These are phyloP conservation scores for Lyophyllum atratum DNA, from an alignment of 768 basidiomycete species.

Conservation along the genomic window DNA sequence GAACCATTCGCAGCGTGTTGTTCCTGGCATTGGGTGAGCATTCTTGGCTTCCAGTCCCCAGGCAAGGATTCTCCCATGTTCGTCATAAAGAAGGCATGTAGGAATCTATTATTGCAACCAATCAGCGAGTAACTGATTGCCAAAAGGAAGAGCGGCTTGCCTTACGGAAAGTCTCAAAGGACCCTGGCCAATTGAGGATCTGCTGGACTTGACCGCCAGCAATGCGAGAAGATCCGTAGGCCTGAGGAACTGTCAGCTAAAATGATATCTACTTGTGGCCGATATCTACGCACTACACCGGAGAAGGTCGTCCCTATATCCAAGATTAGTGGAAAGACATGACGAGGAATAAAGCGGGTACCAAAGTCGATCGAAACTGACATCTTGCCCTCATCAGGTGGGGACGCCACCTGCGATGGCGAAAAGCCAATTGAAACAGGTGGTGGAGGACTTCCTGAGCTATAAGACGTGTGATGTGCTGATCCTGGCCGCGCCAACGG, in stretches of 20 bases:
- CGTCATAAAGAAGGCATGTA: constrained; percentile 83
- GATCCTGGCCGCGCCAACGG: constrained; percentile 33
- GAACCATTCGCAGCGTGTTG: constrained; percentile 64
- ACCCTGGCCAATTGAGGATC: constrained; percentile 85
- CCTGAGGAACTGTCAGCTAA: constrained; percentile 41
- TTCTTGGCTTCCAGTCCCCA: constrained; percentile 93
- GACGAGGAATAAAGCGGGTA: constrained; percentile 29
- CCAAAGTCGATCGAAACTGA: constrained; percentile 86
- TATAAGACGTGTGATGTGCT: constrained; percentile 23
- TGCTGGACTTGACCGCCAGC: constrained; percentile 80
- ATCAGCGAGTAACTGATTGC: constrained; percentile 5
- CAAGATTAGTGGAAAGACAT: not conserved
- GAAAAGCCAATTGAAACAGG: constrained; percentile 24
- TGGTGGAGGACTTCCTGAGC: constrained; percentile 23
- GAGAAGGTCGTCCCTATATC: constrained; percentile 81
- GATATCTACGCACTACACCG: constrained; percentile 64
- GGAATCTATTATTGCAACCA: constrained; percentile 49
- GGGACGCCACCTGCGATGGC: constrained; percentile 22
- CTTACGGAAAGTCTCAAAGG: constrained; percentile 85
- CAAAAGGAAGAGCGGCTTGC: constrained; percentile 29
- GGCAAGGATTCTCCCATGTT: constrained; percentile 68
- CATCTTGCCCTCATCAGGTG: constrained; percentile 71
- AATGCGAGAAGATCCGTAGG: constrained; percentile 85
- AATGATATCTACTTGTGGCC: not conserved
- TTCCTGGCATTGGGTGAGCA: constrained; percentile 66